Conservation (phyloP, 176 grass and related monocot genomes). For the Oryza rufipogon region DNA sequence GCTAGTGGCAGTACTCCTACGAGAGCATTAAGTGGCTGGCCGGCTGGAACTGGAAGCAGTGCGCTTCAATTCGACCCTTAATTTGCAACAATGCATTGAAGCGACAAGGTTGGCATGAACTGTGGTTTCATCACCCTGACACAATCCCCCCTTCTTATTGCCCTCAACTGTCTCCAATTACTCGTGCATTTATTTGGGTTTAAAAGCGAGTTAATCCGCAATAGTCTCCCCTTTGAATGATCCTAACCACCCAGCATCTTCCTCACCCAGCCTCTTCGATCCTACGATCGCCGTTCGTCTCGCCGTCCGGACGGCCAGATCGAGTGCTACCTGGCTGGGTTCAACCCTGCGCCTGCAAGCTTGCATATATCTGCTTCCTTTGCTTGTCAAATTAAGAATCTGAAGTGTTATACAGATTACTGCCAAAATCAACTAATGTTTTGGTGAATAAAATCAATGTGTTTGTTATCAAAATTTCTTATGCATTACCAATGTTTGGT, state of each 20-base stretch:
- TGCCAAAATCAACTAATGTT: too few relatives aligned
- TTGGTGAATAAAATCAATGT: too few relatives aligned
- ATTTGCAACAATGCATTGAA: constrained; percentile 61
- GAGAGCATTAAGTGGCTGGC: constrained; percentile 38
- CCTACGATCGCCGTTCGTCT: background rate
- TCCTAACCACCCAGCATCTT: constrained; percentile 51
- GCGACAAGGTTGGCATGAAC: constrained; percentile 59
- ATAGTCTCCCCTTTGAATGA: constrained; percentile 90
- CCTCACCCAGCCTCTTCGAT: background rate
- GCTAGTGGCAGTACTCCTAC: background rate
- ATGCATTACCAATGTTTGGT: too few relatives aligned
- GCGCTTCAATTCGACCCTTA: constrained; percentile 34
- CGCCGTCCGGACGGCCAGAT: too few relatives aligned
- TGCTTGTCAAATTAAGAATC: background rate
- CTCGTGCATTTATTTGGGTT: constrained; percentile 86
- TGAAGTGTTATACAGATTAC: background rate
- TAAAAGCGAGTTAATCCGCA: constrained; percentile 88
- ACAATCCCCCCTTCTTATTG: constrained; percentile 51
- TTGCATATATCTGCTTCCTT: background rate
- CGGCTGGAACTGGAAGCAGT: constrained; percentile 4
- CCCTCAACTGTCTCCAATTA: constrained; percentile 92
- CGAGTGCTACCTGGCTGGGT: background rate
- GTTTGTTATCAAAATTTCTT: too few relatives aligned
- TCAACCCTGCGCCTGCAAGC: background rate
- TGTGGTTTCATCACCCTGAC: constrained; percentile 53